Base-by-base conservation (phyloP, 192 early-diverging fungal species). In the Mortierella alpina region DNA sequence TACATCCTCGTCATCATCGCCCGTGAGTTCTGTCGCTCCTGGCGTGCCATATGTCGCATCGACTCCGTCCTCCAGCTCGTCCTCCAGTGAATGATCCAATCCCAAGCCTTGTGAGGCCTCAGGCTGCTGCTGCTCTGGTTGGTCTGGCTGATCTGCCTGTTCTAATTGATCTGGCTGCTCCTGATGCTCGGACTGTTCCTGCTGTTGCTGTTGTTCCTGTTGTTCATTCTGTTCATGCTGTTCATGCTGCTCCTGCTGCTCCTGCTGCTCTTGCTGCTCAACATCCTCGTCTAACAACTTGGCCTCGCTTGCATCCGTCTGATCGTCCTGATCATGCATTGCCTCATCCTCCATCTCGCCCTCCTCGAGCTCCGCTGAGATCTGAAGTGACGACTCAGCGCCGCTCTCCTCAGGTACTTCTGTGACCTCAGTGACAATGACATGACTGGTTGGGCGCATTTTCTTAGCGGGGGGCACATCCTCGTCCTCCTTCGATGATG, bases 1-100 rank as follows among this genome's bases (percentile, higher is more conserved):
- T 13, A 80, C 66, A 13, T 74, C 77, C 4, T 58, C 73, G 17
- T 71, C 44, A 47, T 82, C 63, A 63, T 59, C 61, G 58, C 67
- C 23, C 52, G 61, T 6, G 59, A 71, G 54, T 68, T 87, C 58
- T 66, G 75, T 70, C 73, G 86, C 62, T 65, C 77, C 68, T 73
- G 81, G 50, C 58, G 79, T 60, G 51, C 66, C 67, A 71, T 48
- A 50, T 13, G 56, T 59, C 22, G 62, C 44, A 10, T 67, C 63
- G 50, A 74, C 40, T 15, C 60, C 59, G 59, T 74, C 64, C 53
- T 71, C 67, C n/a, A 60, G 47, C 20, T 68, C 68, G 63, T 68
- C 65, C 51, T 75, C 70, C 15, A 55, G 17, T 17, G 44, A 41
- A 45, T 72, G 51, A 18, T 71, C 72, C 23, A 31, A 31, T 3